Conservation (phyloP, 192 early-diverging fungal species). For the Diversispora eburnea region DNA sequence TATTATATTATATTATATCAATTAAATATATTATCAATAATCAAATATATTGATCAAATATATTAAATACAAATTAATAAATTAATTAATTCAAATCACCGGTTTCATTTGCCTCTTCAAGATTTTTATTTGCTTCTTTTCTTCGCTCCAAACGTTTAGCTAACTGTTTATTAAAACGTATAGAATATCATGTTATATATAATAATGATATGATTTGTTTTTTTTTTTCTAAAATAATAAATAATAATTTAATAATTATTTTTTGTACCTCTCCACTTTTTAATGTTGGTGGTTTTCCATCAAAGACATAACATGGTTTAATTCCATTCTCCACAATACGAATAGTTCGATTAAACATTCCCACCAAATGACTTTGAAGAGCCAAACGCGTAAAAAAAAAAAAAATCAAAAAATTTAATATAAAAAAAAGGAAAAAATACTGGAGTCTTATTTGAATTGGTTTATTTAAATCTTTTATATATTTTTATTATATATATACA, state of each 20-base stretch:
- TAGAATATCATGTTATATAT: neutral
- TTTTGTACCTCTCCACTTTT: slow-evolving; percentile 80
- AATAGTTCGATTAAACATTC: slow-evolving; percentile 94
- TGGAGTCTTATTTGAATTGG: too few relatives aligned
- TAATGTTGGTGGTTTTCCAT: slow-evolving; percentile 92
- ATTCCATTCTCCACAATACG: slow-evolving; percentile 96
- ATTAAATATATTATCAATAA: neutral
- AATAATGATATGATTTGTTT: neutral
- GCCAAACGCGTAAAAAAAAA: too few relatives aligned
- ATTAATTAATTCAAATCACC: slow-evolving; percentile 33
- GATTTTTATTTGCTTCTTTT: slow-evolving; percentile 62
- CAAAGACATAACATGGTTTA: slow-evolving; percentile 97
- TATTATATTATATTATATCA: slow-evolving; percentile 13
- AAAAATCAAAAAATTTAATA: too few relatives aligned
- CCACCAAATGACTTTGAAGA: slow-evolving; percentile 81
- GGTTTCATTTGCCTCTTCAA: slow-evolving; percentile 70
- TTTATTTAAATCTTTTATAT: too few relatives aligned
- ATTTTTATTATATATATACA: slow-evolving; percentile 26
- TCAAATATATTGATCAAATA: neutral
- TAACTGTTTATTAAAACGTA: slow-evolving; percentile 41
- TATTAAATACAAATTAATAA: neutral
- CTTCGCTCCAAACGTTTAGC: slow-evolving; percentile 69
- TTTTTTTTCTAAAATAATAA: too few relatives aligned
- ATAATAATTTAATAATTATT: neutral
- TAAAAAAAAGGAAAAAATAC: too few relatives aligned